These are phyloP conservation scores for Ustilago trichophora DNA, from an alignment of 1,284 basidiomycete species.

Conservation along the genomic window DNA sequence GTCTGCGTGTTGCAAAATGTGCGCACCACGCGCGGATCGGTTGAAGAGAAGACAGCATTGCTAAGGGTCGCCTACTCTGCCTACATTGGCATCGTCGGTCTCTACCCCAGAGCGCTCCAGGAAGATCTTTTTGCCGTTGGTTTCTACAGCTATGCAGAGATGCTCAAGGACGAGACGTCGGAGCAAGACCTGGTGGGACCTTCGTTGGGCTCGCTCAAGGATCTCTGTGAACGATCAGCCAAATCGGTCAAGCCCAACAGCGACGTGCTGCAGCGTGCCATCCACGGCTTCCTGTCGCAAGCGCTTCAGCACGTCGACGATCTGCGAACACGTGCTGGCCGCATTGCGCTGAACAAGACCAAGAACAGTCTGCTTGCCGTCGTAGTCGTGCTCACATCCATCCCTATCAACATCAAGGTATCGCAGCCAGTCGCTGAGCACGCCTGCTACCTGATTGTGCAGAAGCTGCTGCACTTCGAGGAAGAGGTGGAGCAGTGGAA, in stretches of 20 bases:
- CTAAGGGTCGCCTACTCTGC: constrained; percentile 76
- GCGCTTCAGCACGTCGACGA: constrained; percentile 88
- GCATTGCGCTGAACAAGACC: constrained; percentile 81
- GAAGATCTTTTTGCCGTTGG: constrained; percentile 83
- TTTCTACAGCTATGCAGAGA: constrained; percentile 81
- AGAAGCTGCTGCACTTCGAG: constrained; percentile 74
- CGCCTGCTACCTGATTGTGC: constrained; percentile 81
- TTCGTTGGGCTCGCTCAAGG: constrained; percentile 55
- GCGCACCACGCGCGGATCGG: constrained; percentile 69
- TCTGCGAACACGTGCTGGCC: constrained; percentile 75
- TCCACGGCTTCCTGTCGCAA: constrained; percentile 86
- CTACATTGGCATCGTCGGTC: constrained; percentile 74
- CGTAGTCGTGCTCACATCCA: constrained; percentile 83
- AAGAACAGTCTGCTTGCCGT: constrained; percentile 89
- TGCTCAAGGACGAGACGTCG: constrained; percentile 56
- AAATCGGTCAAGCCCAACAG: constrained; percentile 55
- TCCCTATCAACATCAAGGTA: constrained; percentile 76
- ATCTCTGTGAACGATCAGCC: constrained; percentile 53
- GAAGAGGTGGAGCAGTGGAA: constrained; percentile 70
- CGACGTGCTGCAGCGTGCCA: constrained; percentile 69
- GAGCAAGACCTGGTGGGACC: constrained; percentile 52
- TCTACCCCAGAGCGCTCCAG: constrained; percentile 72
- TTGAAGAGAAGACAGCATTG: constrained; percentile 70
- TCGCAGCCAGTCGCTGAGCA: constrained; percentile 83
- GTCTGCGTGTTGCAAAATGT: constrained; percentile 80